These are phyloP conservation scores for Hypoxylon rubiginosum DNA, from an alignment of 2,329 filamentous ascomycete species.

Conservation along the genomic window DNA sequence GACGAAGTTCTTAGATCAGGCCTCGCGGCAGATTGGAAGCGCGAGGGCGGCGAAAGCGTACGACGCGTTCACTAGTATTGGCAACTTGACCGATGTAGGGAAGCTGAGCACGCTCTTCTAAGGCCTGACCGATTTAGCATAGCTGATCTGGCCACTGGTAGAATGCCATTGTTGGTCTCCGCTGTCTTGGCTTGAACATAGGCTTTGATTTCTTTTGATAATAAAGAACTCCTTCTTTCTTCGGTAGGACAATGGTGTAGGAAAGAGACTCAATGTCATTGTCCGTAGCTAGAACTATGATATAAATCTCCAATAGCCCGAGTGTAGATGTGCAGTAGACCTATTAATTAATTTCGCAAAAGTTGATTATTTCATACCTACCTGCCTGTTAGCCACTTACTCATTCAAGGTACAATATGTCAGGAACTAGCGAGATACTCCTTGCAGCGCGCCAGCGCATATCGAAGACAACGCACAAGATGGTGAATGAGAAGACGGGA, in stretches of 20 bases:
- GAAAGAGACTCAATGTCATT: constrained; percentile 1
- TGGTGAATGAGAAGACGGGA: constrained; percentile 33
- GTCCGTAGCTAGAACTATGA: not conserved
- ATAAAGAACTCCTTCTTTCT: not conserved
- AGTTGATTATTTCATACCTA: not conserved
- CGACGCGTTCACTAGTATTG: constrained; percentile 50
- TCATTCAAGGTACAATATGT: constrained; percentile 7
- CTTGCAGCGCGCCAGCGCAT: constrained; percentile 30
- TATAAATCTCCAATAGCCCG: constrained; percentile 5
- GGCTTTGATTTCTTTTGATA: not conserved
- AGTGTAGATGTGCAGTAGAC: not conserved
- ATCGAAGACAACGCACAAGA: constrained; percentile 24
- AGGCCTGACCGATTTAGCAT: not conserved
- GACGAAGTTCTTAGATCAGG: constrained; percentile 65
- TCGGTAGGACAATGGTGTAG: not conserved
- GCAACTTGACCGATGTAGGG: constrained; percentile 51
- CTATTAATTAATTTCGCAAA: not conserved
- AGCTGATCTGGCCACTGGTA: not conserved
- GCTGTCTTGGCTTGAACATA: not conserved
- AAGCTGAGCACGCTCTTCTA: constrained; percentile 39
- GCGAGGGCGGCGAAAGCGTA: constrained; percentile 53
- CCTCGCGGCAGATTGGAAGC: constrained; percentile 56
- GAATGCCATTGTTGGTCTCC: constrained; percentile 5
- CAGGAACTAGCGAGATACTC: constrained; percentile 20
- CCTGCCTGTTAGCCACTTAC: not conserved